phyloP scores from a whole-genome alignment of 176 grass and related monocot genomes.

The Miscanthus lutarioriparius region DNA sequence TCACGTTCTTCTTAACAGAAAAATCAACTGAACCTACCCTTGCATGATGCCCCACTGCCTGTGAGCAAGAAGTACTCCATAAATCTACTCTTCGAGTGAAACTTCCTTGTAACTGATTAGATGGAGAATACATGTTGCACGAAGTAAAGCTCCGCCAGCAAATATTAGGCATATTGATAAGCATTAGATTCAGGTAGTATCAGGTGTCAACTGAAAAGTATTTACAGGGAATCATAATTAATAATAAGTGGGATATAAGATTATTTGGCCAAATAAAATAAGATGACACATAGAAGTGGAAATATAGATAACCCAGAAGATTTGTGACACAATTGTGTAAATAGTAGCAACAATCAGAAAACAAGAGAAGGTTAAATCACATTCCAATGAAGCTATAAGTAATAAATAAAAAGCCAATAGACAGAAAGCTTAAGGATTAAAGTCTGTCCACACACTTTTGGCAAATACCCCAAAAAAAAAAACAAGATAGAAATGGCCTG shows the following conservation, averaged over 20 bases:
- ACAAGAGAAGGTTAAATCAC: neutral
- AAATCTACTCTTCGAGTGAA: conserved; percentile 22
- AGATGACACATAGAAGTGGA: neutral
- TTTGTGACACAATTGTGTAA: neutral
- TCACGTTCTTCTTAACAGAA: conserved; percentile 30
- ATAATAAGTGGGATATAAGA: neutral
- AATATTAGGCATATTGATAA: conserved; percentile 22
- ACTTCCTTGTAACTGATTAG: conserved; percentile 40
- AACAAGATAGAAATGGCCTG: neutral
- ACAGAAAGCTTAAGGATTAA: neutral
- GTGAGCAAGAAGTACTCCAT: conserved; percentile 26
- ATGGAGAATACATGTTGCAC: conserved; percentile 41
- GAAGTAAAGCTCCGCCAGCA: conserved; percentile 40
- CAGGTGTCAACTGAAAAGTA: conserved; percentile 22
- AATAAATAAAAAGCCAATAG: neutral
- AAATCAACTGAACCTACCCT: conserved; percentile 11
- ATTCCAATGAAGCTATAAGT: neutral
- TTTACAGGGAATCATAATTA: neutral
- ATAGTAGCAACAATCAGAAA: neutral
- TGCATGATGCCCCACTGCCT: neutral
- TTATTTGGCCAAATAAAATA: neutral
- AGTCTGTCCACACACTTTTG: neutral
- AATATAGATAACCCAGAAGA: neutral
- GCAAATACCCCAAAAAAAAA: neutral
- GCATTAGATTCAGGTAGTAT: conserved; percentile 36